phyloP scores from a whole-genome alignment of 2,329 filamentous ascomycete species.

The Verticillium isaacii region DNA sequence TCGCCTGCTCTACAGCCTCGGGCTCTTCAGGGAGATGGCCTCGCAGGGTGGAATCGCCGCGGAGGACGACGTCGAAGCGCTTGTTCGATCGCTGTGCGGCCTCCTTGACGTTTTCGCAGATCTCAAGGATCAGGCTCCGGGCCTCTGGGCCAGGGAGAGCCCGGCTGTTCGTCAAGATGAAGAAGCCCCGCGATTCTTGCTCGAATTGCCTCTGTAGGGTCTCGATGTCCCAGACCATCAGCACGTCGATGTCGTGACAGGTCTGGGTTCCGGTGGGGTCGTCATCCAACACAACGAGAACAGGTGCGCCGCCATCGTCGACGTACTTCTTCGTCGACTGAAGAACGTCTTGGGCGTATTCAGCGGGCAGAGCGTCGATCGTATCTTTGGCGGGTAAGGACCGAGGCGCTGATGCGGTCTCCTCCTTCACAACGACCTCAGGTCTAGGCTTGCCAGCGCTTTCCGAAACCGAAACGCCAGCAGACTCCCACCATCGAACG shows the following conservation, averaged over 20 bases:
- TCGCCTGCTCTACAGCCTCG: conserved; percentile 43
- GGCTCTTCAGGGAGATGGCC: conserved; percentile 53
- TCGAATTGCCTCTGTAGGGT: conserved; percentile 10
- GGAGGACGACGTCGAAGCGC: conserved; percentile 49
- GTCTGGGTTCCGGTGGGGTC: conserved; percentile 59
- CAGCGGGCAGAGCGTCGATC: conserved; percentile 16
- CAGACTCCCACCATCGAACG: conserved; percentile 32
- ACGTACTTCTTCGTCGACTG: conserved; percentile 13
- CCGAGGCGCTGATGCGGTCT: background rate
- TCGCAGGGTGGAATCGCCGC: conserved; percentile 51
- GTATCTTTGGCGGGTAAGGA: conserved; percentile 16
- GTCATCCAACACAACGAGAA: conserved; percentile 41
- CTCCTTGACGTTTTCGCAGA: conserved; percentile 42
- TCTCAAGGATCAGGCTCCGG: conserved; percentile 39
- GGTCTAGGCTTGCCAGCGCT: conserved; percentile 5
- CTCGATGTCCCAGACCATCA: conserved; percentile 46
- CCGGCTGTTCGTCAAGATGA: conserved; percentile 56
- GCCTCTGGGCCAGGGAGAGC: conserved; percentile 46
- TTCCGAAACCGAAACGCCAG: conserved; percentile 12
- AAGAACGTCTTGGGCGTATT: conserved; percentile 16
- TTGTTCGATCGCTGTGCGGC: conserved; percentile 34
- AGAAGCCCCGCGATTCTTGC: conserved; percentile 41
- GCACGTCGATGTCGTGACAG: conserved; percentile 51
- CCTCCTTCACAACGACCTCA: background rate
- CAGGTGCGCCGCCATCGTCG: conserved; percentile 13